Conservation (phyloP, 805 yeast species). For the Saccharomyces paradoxus region DNA sequence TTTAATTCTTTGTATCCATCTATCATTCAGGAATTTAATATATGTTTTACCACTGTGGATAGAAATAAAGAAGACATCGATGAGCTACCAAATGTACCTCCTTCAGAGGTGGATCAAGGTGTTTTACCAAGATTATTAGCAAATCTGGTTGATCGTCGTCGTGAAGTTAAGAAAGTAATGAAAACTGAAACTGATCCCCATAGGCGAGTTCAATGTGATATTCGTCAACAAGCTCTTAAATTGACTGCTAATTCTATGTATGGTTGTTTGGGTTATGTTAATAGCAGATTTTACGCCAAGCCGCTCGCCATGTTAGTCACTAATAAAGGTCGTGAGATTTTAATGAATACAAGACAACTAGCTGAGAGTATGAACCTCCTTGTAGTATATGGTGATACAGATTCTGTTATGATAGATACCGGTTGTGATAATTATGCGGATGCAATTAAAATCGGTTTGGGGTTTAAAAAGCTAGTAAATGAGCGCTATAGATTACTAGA, state of each 20-base stretch:
- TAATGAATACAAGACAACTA: constrained; percentile 84
- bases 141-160: constrained; percentile 80
- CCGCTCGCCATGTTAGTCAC: constrained; percentile 95
- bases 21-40: constrained; percentile 92
- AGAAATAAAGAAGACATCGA: constrained; percentile 51
- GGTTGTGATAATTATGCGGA: constrained; percentile 60
- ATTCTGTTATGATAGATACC: constrained; percentile 97
- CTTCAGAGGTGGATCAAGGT: constrained; percentile 52
- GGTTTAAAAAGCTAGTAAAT: constrained; percentile 77
- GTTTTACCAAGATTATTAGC: constrained; percentile 80
- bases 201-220: constrained; percentile 80
- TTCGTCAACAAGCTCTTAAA: constrained; percentile 91
- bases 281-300: constrained; percentile 89
- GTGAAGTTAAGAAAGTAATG: constrained; percentile 81
- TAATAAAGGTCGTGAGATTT: constrained; percentile 88
- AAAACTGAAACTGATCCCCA: constrained; percentile 59
- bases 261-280: constrained; percentile 91
- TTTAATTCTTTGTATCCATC: constrained; percentile 96
- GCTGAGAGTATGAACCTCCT: constrained; percentile 78
- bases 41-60: constrained; percentile 92
- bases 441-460: constrained; percentile 75
- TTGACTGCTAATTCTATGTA: constrained; percentile 99
- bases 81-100: constrained; percentile 63
- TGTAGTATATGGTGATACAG: constrained; percentile 97
- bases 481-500: constrained; percentile 82